Base-by-base conservation (phyloP, 2,329 filamentous ascomycete species). In the Diaporthe aspalathi region DNA sequence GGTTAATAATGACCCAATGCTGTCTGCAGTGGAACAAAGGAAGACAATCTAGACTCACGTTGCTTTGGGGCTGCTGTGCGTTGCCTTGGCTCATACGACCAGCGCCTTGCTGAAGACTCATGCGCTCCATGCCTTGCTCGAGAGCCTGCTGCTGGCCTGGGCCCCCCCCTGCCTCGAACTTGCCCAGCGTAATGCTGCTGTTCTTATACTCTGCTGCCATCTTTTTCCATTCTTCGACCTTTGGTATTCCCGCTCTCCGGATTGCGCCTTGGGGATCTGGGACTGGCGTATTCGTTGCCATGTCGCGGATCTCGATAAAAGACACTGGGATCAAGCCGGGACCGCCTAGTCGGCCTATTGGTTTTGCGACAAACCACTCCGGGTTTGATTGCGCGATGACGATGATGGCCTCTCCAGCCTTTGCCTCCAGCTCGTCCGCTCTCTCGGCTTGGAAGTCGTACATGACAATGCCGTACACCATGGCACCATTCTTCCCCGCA, bases 201-300 rank as follows among this genome's bases (percentile, higher is more conserved):
- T 98, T 98, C 86, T 99, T 99, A 84, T 99, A 99, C 74, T 98
- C 95, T 70, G 95, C 95, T 0, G 96, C 95, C 94, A 98, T 98
- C 84, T 97, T 97, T 86, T 99, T 99, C 96, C 96, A 99, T 78
- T 99, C 96, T 79, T 99, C 96, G 4, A 99, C 96, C 77, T 92
- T 92, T 16, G 96, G 96, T 9, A 99, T 95, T 24, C 95, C 95
- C 1, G 96, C 96, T 76, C 92, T 91, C 76, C 90, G 90, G 70
- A 99, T 94, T 1, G 96, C 95, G 38, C 95, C 95, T 32, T 93
- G 87, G 0, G 95, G 90, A 80, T 98, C 94, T 22, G 88, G 81
- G 1, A 98, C 94, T 0, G 95, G 88, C 75, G 93, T 90, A 65
- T 95, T 94, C 0, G 93, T 94, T 6, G 91, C 90, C 92, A 98